phyloP scores from a whole-genome alignment of 352 stramenopile genomes.

The Globisporangium megalacanthum region DNA sequence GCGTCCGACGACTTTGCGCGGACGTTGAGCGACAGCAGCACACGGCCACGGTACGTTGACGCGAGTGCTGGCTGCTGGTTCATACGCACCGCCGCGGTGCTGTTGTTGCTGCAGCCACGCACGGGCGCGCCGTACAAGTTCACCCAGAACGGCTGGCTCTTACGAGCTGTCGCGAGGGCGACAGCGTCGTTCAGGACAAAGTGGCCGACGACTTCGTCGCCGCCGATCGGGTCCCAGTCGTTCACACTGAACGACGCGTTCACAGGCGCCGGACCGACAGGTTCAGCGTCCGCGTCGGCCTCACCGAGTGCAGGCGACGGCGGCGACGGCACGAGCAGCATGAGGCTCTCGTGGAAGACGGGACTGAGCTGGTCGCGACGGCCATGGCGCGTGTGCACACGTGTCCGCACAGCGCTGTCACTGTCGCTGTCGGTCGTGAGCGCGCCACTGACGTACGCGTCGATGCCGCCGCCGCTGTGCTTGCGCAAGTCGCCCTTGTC shows the following conservation, averaged over 20 bases:
- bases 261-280: background rate
- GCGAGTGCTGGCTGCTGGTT: conserved; percentile 47
- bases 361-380: conserved; percentile 49
- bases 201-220: conserved; percentile 58
- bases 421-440: conserved; percentile 19
- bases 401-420: conserved; percentile 42
- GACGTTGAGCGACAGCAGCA: conserved; percentile 60
- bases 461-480: conserved; percentile 46
- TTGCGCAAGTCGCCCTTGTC: conserved; percentile 40
- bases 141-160: conserved; percentile 49
- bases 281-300: background rate
- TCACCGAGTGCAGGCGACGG: conserved; percentile 1
- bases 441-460: conserved; percentile 57
- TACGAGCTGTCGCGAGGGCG: conserved; percentile 20
- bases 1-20: conserved; percentile 43
- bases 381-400: conserved; percentile 57
- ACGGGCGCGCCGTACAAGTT: conserved; percentile 69
- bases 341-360: conserved; percentile 64
- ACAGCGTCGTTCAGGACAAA: conserved; percentile 39
- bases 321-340: conserved; percentile 32
- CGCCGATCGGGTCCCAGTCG: conserved; percentile 64
- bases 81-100: conserved; percentile 38
- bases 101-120: conserved; percentile 44
- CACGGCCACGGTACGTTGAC: conserved; percentile 72
- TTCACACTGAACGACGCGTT: conserved; percentile 47